Percentiles rank a stretch among this genome's conserved stretches.
Conservation (phyloP, 2,329 filamentous ascomycete species). For the Cordyceps cateniannulata region DNA sequence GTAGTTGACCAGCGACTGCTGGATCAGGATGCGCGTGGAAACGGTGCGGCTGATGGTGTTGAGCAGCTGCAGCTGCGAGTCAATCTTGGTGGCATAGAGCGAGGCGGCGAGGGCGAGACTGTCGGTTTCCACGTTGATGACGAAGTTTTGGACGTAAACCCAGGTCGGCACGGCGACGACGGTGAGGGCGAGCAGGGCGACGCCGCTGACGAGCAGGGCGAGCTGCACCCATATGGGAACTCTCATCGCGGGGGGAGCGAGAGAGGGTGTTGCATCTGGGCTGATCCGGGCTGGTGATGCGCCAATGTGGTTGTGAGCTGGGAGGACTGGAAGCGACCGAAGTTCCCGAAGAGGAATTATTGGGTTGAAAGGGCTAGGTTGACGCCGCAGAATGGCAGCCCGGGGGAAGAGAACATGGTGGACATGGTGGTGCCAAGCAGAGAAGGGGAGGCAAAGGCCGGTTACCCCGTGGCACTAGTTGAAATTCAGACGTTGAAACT, state of each 20-base stretch:
- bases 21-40: constrained; percentile 57
- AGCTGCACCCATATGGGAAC: constrained; percentile 86
- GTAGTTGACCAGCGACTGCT: constrained; percentile 44
- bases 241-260: constrained; percentile 51
- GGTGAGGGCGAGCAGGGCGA: constrained; percentile 66
- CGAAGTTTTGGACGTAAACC: constrained; percentile 51
- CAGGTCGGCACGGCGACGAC: constrained; percentile 74
- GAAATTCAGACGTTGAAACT: no score
- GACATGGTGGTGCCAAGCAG: no score
- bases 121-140: constrained; percentile 45
- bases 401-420: no score
- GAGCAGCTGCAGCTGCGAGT: constrained; percentile 72
- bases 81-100: constrained; percentile 76
- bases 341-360: no score
- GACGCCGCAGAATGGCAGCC: no score
- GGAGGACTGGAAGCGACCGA: background rate
- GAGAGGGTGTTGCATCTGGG: no score
- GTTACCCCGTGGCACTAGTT: no score
- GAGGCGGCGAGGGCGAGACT: constrained; percentile 73
- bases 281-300: no score
- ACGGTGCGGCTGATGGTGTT: constrained; percentile 69
- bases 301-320: background rate
- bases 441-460: no score
- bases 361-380: no score
- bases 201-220: constrained; percentile 68